Evolutionary conservation across 2,329 filamentous ascomycete genomes (phyloP).

Genomic region (Pseudogymnoascus sp.): DNA sequence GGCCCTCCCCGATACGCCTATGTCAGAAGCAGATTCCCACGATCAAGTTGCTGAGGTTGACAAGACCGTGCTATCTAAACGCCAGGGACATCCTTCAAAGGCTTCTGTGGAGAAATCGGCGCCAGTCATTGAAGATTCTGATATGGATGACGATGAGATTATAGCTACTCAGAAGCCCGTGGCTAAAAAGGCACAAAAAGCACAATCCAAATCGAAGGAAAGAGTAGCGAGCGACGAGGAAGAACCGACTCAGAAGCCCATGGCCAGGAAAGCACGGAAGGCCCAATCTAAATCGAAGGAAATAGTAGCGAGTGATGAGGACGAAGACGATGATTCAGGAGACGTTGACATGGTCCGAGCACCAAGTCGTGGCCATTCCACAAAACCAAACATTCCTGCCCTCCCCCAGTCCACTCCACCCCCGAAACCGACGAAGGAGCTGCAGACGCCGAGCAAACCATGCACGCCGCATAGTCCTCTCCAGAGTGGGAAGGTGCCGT

Average conservation of each 20-base stretch:
- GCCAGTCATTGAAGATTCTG: not conserved
- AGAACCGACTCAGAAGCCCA: not conserved
- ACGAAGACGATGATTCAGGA: not conserved
- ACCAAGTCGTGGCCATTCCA: not conserved
- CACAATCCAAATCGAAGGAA: not conserved
- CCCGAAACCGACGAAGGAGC: constrained; percentile 9
- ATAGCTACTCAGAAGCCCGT: not conserved
- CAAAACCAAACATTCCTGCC: not conserved
- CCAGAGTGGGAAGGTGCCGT: constrained; percentile 31
- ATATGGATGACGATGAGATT: not conserved
- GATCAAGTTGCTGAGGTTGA: not conserved
- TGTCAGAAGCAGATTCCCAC: not conserved
- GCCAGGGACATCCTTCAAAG: not conserved
- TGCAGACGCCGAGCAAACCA: constrained; percentile 16
- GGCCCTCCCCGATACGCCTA: not conserved
- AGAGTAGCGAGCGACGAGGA: too few species aligned
- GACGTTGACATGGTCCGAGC: not conserved
- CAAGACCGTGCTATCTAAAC: not conserved
- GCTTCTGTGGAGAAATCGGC: not conserved
- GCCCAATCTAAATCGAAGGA: not conserved
- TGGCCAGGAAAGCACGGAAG: not conserved
- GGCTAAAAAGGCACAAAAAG: not conserved
- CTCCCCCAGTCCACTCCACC: not conserved
- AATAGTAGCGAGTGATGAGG: not conserved
- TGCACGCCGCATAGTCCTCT: constrained; percentile 14